These are phyloP conservation scores for Adiantum capillusveneris DNA, from an alignment of 75 land plant species.

Conservation along the genomic window DNA sequence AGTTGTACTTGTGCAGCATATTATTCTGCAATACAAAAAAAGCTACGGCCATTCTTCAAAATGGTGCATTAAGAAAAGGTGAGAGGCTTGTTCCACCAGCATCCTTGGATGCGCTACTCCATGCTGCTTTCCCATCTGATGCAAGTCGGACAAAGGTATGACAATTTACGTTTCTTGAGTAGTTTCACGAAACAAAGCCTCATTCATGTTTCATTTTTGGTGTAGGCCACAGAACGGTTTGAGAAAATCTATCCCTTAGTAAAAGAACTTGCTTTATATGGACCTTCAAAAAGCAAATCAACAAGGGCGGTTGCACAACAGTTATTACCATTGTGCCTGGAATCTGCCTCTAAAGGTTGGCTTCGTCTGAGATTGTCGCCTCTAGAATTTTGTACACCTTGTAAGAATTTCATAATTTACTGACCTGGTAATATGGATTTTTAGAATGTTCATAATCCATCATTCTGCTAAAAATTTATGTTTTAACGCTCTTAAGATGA, in stretches of 20 bases:
- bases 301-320: conserved; percentile 76
- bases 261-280: conserved; percentile 83
- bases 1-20: conserved; percentile 17
- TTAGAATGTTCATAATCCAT: too few species aligned
- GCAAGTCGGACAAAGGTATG: conserved; percentile 75
- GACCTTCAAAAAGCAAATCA: conserved; percentile 62
- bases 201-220: too few species aligned
- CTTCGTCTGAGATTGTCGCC: too few species aligned
- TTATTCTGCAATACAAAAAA: conserved; percentile 41
- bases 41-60: conserved; percentile 53
- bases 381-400: too few species aligned
- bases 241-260: conserved; percentile 67
- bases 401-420: too few species aligned
- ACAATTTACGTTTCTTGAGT: background rate
- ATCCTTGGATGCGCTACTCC: conserved; percentile 51
- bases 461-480: too few species aligned
- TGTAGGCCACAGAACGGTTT: conserved; percentile 90
- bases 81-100: conserved; percentile 80
- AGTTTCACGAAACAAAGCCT: background rate
- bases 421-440: too few species aligned
- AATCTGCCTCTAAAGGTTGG: background rate
- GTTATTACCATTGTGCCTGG: conserved; percentile 33
- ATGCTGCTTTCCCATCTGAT: conserved; percentile 59
- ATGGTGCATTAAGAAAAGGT: conserved; percentile 80
- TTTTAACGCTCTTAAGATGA: too few species aligned